Evolutionary conservation across 352 stramenopile genomes (phyloP).

Genomic region (Phytophthora aleatoria): DNA sequence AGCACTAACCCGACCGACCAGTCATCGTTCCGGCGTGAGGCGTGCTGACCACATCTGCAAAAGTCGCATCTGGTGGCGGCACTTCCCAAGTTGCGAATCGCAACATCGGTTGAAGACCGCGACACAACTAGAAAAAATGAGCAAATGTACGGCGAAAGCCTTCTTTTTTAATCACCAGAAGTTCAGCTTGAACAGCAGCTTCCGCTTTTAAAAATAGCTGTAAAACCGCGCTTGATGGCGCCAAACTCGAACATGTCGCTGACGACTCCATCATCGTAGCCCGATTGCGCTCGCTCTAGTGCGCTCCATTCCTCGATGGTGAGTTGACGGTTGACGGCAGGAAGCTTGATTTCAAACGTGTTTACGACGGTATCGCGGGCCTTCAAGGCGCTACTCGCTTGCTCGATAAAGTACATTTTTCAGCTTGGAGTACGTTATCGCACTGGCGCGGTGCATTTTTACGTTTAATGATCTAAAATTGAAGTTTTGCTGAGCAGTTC

Average conservation of each 20-base stretch:
- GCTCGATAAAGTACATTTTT: neutral
- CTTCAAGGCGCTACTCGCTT: neutral
- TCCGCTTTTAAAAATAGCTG: too few relatives aligned
- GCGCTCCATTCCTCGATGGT: conserved; percentile 1
- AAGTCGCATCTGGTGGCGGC: conserved; percentile 1
- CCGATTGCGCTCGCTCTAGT: neutral
- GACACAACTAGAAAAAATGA: too few relatives aligned
- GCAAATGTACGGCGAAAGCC: too few relatives aligned
- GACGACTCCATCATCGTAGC: neutral
- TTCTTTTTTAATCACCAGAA: too few relatives aligned
- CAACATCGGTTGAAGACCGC: neutral
- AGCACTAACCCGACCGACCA: neutral
- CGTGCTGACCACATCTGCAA: conserved; percentile 1
- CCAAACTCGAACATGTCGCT: conserved; percentile 6
- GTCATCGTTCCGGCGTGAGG: neutral
- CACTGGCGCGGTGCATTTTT: conserved; percentile 9
- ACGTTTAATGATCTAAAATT: conserved; percentile 18
- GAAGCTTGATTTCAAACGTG: conserved; percentile 1
- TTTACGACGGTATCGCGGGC: conserved; percentile 1
- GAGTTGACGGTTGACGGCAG: neutral
- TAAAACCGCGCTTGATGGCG: neutral
- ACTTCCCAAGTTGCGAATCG: neutral
- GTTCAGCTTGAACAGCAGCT: too few relatives aligned
- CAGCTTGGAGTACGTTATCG: neutral
- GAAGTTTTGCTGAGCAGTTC: conserved; percentile 22